Evolutionary conservation across 192 early-diverging fungal genomes (phyloP).

Genomic region (Umbelopsis ramanniana): DNA sequence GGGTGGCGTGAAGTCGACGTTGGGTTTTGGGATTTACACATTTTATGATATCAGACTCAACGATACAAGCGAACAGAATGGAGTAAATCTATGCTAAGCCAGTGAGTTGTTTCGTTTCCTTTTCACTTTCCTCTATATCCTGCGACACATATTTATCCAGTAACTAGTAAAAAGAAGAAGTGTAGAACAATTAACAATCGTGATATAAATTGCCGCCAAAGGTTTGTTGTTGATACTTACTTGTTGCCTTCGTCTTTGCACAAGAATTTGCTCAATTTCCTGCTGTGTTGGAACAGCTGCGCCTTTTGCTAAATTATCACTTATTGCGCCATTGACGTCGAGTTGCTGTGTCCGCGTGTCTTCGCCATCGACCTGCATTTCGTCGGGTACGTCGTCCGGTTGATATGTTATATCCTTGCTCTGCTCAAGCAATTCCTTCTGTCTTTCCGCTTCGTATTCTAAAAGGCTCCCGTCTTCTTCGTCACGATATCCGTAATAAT

Average conservation of each 20-base stretch:
- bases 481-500: constrained; percentile 95
- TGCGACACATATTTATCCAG: constrained; percentile 56
- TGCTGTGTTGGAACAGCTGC: constrained; percentile 68
- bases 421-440: constrained; percentile 44
- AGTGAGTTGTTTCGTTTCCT: constrained; percentile 38
- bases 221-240: constrained; percentile 29
- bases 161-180: constrained; percentile 19
- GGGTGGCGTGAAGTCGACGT: too few species aligned
- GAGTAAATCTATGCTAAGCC: constrained; percentile 23
- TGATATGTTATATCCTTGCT: constrained; percentile 16
- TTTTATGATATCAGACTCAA: too few species aligned
- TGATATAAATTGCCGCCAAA: background rate
- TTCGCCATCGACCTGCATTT: constrained; percentile 12
- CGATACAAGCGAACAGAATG: too few species aligned
- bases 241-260: constrained; percentile 71
- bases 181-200: background rate
- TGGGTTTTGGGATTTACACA: too few species aligned
- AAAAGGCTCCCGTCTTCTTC: constrained; percentile 86
- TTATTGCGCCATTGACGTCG: constrained; percentile 28
- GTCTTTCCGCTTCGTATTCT: constrained; percentile 74
- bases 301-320: constrained; percentile 32
- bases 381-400: background rate
- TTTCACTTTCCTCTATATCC: constrained; percentile 34
- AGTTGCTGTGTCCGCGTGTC: constrained; percentile 2
- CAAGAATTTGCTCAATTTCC: constrained; percentile 77